Evolutionary conservation across 208 protist genomes (phyloP).

Genomic region (Leishmania turanica): DNA sequence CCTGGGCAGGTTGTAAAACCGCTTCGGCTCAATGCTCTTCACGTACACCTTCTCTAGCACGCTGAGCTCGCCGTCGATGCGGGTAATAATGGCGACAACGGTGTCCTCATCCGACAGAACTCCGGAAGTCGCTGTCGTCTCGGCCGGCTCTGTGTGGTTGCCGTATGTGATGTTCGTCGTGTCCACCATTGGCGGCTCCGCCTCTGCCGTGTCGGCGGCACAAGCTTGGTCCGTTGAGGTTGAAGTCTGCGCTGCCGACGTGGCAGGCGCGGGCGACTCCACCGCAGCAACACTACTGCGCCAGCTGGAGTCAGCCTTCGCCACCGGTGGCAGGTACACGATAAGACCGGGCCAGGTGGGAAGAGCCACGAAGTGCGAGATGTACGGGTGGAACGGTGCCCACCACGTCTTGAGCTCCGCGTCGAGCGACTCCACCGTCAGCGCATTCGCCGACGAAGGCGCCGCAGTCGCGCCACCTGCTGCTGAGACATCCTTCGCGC

Average conservation of each 20-base stretch:
- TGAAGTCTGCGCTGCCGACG: background rate
- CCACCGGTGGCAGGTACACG: conserved; percentile 38
- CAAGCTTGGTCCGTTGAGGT: background rate
- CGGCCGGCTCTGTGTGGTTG: conserved; percentile 20
- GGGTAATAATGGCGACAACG: conserved; percentile 42
- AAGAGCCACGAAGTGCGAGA: conserved; percentile 71
- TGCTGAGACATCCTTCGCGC: background rate
- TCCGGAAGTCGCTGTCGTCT: conserved; percentile 16
- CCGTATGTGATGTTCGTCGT: conserved; percentile 18
- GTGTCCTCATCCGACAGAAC: conserved; percentile 37
- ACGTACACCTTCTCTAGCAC: conserved; percentile 69
- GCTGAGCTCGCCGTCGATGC: conserved; percentile 51
- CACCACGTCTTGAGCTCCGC: conserved; percentile 34
- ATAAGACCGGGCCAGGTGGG: conserved; percentile 55
- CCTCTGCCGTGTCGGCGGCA: background rate
- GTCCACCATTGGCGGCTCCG: conserved; percentile 4
- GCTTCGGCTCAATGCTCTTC: conserved; percentile 73
- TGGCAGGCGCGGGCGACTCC: background rate
- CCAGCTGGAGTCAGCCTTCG: conserved; percentile 5
- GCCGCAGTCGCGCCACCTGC: background rate
- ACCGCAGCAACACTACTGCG: conserved; percentile 8
- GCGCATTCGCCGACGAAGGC: background rate
- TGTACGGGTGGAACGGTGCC: conserved; percentile 38
- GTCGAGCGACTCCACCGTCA: conserved; percentile 25
- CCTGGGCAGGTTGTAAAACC: conserved; percentile 73